Percentiles rank a stretch among this genome's conserved stretches.
These are phyloP conservation scores for Cladosporium sp. DNA, from an alignment of 2,329 filamentous ascomycete genomes.

Conservation along the genomic window DNA sequence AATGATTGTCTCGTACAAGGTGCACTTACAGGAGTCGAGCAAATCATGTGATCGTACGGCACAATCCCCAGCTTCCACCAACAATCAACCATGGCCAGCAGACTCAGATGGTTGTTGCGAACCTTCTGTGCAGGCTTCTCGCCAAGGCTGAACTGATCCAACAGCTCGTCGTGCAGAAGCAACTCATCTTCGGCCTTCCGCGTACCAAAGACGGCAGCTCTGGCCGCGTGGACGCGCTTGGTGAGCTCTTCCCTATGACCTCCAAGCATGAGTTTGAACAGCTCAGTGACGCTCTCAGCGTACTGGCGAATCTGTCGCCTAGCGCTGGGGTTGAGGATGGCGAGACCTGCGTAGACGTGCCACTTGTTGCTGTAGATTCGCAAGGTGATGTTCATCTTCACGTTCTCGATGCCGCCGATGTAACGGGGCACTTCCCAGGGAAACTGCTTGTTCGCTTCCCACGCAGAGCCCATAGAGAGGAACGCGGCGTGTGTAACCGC, in stretches of 20 bases:
- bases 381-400: slow-evolving; percentile 97
- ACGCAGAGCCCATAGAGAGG: slow-evolving; percentile 92
- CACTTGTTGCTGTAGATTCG: slow-evolving; percentile 98
- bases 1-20: neutral
- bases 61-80: slow-evolving; percentile 93
- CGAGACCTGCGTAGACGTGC: slow-evolving; percentile 97
- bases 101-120: slow-evolving; percentile 88
- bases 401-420: slow-evolving; percentile 95
- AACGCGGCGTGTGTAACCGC: slow-evolving; percentile 97
- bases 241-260: slow-evolving; percentile 73
- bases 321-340: slow-evolving; percentile 92
- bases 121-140: slow-evolving; percentile 62
- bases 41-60: slow-evolving; percentile 99
- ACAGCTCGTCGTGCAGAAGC: slow-evolving; percentile 70
- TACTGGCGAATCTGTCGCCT: slow-evolving; percentile 93
- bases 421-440: slow-evolving; percentile 97
- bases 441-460: slow-evolving; percentile 92
- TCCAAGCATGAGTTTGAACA: slow-evolving; percentile 95
- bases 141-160: slow-evolving; percentile 84
- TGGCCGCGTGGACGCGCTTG: slow-evolving; percentile 71
- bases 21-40: slow-evolving; percentile 73
- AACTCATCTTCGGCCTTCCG: slow-evolving; percentile 56
- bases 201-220: slow-evolving; percentile 61
- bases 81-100: slow-evolving; percentile 96
- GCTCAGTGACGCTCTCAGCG: slow-evolving; percentile 81